phyloP scores from a whole-genome alignment of 306 rosid genomes.

The Nissolia schottii region DNA sequence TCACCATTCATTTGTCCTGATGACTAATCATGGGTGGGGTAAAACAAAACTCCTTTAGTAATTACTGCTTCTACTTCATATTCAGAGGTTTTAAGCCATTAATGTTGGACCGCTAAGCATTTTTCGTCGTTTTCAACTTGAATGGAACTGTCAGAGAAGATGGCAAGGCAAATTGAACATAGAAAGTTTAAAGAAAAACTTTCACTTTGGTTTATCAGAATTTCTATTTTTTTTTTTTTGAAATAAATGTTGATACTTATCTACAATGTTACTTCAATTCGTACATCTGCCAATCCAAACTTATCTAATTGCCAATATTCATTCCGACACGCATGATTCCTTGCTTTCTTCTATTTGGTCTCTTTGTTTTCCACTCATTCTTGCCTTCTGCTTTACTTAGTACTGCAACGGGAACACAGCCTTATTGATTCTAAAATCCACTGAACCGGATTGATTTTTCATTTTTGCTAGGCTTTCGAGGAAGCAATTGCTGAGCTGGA shows the following conservation, averaged over 20 bases:
- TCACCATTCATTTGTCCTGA: neutral
- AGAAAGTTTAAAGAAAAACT: neutral
- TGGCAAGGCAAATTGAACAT: neutral
- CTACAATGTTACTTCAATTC: neutral
- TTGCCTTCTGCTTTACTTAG: constrained; percentile 10
- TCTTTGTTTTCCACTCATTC: neutral
- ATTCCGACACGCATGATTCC: neutral
- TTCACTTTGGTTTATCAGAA: neutral
- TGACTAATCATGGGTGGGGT: neutral
- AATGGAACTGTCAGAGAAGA: neutral
- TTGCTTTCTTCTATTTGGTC: neutral
- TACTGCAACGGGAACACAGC: neutral
- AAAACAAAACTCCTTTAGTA: neutral
- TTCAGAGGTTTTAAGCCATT: neutral
- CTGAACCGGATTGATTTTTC: constrained; percentile 1
- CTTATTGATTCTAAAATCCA: constrained; percentile 11
- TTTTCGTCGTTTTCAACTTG: neutral
- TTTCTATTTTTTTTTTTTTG: neutral
- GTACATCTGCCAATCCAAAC: constrained; percentile 1
- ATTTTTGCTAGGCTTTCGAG: constrained; percentile 57
- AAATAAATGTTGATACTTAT: neutral
- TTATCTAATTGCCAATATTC: neutral
- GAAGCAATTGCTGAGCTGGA: constrained; percentile 89
- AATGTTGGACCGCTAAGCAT: neutral
- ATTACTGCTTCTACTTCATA: neutral